These are phyloP conservation scores for Chlamydomonas eustigma DNA, from an alignment of 139 green algal genomes.

Conservation along the genomic window DNA sequence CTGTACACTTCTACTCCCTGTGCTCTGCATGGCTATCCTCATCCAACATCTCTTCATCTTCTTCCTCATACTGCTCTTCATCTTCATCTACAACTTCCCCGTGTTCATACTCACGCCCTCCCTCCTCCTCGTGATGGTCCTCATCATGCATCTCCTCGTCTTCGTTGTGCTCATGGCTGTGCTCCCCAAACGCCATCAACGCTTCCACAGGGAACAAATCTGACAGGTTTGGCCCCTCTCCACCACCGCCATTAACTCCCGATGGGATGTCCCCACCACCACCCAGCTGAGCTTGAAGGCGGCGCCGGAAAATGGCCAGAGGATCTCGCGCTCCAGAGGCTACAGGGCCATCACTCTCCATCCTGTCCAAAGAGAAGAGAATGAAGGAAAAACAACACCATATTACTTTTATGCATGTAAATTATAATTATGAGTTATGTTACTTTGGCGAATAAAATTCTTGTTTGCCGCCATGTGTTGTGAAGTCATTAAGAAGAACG, in stretches of 20 bases:
- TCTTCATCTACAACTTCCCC: not conserved
- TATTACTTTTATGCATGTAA: too few relatives aligned
- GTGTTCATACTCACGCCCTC: not conserved
- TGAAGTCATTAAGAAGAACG: too few relatives aligned
- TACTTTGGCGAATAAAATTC: too few relatives aligned
- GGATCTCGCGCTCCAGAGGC: not conserved
- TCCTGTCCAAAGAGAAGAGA: not conserved
- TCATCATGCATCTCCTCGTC: not conserved
- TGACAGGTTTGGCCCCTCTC: not conserved
- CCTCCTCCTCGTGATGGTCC: not conserved
- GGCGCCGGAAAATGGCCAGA: not conserved
- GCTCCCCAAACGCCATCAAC: not conserved
- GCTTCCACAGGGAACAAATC: constrained; percentile 11
- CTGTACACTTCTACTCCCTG: too few relatives aligned
- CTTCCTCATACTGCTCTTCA: not conserved
- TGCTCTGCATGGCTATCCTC: too few relatives aligned
- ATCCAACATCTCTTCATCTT: not conserved
- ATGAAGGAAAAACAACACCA: too few relatives aligned
- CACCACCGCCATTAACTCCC: not conserved
- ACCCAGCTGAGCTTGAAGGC: constrained; percentile 7
- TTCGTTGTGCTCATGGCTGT: not conserved
- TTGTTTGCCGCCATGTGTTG: too few relatives aligned
- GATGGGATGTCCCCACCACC: not conserved
- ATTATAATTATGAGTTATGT: too few relatives aligned
- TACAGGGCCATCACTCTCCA: not conserved